Conservation (phyloP, 306 rosid genomes). For the Echinosophora koreensis region DNA sequence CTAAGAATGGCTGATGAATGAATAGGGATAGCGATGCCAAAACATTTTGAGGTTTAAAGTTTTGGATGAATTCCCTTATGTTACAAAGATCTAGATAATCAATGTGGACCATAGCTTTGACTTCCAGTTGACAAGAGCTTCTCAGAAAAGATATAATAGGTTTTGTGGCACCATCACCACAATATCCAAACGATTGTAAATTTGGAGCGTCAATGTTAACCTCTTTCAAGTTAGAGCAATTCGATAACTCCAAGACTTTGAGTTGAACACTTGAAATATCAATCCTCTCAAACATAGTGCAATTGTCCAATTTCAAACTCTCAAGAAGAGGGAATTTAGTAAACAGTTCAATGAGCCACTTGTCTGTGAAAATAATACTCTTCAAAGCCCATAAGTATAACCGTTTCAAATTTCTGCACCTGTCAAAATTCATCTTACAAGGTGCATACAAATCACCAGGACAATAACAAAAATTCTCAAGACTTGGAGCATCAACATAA, state of each 20-base stretch:
- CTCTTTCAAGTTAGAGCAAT: slow-evolving; percentile 35
- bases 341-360: slow-evolving; percentile 44
- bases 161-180: neutral
- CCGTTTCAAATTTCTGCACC: slow-evolving; percentile 35
- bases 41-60: slow-evolving; percentile 34
- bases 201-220: slow-evolving; percentile 46
- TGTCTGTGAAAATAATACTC: slow-evolving; percentile 1
- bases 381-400: neutral
- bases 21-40: slow-evolving; percentile 15
- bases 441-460: neutral
- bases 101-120: neutral
- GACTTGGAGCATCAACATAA: slow-evolving; percentile 36
- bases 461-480: slow-evolving; percentile 11
- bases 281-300: slow-evolving; percentile 42
- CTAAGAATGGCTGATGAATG: neutral
- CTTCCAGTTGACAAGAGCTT: slow-evolving; percentile 39
- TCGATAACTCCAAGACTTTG: slow-evolving; percentile 23
- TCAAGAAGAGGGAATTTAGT: slow-evolving; percentile 47
- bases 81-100: neutral
- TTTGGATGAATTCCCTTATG: slow-evolving; percentile 37
- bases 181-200: slow-evolving; percentile 9
- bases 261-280: slow-evolving; percentile 44
- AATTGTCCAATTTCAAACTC: slow-evolving; percentile 19
- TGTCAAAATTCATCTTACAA: slow-evolving; percentile 9
- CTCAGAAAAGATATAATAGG: slow-evolving; percentile 30